These are phyloP conservation scores for Psilocybe azurescens DNA, from an alignment of 768 basidiomycete genomes.

Conservation along the genomic window DNA sequence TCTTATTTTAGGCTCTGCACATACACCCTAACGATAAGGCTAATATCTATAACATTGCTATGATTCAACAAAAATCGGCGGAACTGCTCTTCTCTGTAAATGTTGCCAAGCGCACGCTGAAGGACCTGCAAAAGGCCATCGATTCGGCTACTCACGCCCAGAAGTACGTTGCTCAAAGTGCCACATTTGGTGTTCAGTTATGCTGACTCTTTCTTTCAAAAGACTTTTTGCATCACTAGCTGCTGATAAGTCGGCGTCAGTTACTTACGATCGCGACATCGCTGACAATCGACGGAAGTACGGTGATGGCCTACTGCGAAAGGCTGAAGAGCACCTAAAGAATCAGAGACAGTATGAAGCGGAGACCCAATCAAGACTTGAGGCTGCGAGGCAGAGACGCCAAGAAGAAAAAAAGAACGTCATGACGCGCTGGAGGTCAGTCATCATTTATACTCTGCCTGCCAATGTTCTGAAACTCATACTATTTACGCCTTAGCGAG, in stretches of 20 bases:
- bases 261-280: slow-evolving; percentile 87
- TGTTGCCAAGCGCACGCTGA: slow-evolving; percentile 77
- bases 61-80: slow-evolving; percentile 96
- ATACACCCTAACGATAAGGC: slow-evolving; percentile 90
- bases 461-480: neutral
- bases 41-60: slow-evolving; percentile 92
- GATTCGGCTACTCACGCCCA: slow-evolving; percentile 86
- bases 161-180: slow-evolving; percentile 53
- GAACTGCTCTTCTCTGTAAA: slow-evolving; percentile 83
- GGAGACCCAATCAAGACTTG: slow-evolving; percentile 74
- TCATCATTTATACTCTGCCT: slow-evolving; percentile 8
- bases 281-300: slow-evolving; percentile 92
- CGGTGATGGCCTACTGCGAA: slow-evolving; percentile 84
- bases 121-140: slow-evolving; percentile 79
- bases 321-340: slow-evolving; percentile 78
- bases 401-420: slow-evolving; percentile 79
- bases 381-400: slow-evolving; percentile 76
- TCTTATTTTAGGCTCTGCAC: slow-evolving; percentile 70
- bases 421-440: slow-evolving; percentile 70
- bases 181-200: neutral
- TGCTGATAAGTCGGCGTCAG: slow-evolving; percentile 63
- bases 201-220: neutral
- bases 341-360: slow-evolving; percentile 75
- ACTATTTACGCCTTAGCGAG: slow-evolving; percentile 47
- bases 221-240: slow-evolving; percentile 89